phyloP scores from a whole-genome alignment of 2,329 filamentous ascomycete genomes.

The Cordyceps tenuipes region DNA sequence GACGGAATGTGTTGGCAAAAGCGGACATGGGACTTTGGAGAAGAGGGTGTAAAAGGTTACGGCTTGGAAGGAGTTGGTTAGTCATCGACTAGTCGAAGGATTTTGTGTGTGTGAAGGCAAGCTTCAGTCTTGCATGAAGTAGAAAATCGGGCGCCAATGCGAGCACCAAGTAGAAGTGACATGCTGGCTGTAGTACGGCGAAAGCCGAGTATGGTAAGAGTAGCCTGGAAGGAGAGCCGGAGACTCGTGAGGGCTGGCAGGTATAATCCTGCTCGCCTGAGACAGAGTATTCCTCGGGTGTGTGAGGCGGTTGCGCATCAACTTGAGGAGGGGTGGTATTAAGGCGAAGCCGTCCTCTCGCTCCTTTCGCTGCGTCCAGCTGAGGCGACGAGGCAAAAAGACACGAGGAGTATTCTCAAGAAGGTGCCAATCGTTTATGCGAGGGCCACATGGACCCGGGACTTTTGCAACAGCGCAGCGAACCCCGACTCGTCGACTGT shows the following conservation, averaged over 20 bases:
- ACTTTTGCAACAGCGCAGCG: not conserved
- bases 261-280: too few relatives aligned
- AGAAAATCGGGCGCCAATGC: not conserved
- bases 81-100: not conserved
- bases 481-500: not conserved
- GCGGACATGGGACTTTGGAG: not conserved
- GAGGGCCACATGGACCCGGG: not conserved
- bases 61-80: not conserved
- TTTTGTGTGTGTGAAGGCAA: not conserved
- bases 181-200: not conserved
- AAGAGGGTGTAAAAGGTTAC: not conserved
- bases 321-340: too few relatives aligned
- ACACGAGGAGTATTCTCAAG: not conserved
- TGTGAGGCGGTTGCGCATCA: too few relatives aligned
- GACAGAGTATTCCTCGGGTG: too few relatives aligned
- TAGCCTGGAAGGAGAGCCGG: not conserved
- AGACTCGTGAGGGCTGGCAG: not conserved
- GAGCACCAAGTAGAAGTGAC: not conserved
- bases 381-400: conserved; percentile 4
- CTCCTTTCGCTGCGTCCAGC: not conserved
- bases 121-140: not conserved
- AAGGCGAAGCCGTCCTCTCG: not conserved
- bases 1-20: not conserved
- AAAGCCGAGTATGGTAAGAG: not conserved
- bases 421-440: not conserved